These are phyloP conservation scores for Larix kaempferi DNA, from an alignment of 75 land plant genomes.

Conservation along the genomic window DNA sequence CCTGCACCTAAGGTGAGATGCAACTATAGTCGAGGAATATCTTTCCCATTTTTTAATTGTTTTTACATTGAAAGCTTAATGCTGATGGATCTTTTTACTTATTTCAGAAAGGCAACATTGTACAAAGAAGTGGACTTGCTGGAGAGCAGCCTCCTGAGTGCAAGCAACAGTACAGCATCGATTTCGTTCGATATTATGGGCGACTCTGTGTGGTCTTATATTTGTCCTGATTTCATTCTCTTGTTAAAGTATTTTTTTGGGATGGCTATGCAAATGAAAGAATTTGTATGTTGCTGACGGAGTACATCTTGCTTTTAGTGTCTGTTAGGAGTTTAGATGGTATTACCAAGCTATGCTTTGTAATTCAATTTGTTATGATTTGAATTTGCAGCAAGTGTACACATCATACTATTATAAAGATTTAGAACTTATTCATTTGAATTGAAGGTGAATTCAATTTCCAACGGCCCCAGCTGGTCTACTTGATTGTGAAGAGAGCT, in stretches of 20 bases:
- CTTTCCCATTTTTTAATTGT: neutral
- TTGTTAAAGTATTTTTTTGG: neutral
- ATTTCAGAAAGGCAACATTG: constrained; percentile 7
- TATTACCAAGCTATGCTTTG: constrained; percentile 1
- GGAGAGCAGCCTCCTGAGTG: constrained; percentile 42
- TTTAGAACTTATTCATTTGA: too few relatives aligned
- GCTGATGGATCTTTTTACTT: neutral
- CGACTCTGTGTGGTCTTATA: neutral
- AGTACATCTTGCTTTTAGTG: neutral
- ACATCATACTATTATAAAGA: too few relatives aligned
- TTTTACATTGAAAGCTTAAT: neutral
- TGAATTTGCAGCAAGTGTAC: too few relatives aligned
- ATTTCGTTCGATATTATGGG: neutral
- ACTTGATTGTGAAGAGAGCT: too few relatives aligned
- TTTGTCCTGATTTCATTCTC: constrained; percentile 2
- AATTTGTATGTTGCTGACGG: neutral
- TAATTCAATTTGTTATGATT: neutral
- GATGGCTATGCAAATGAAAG: neutral
- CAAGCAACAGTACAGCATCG: constrained; percentile 25
- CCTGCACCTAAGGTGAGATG: too few relatives aligned
- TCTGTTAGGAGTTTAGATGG: constrained; percentile 1
- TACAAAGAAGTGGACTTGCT: constrained; percentile 8
- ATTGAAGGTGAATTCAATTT: too few relatives aligned
- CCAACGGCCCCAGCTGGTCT: too few relatives aligned
- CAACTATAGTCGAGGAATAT: neutral